Conservation (phyloP, 306 rosid species). For the Inga laurina region DNA sequence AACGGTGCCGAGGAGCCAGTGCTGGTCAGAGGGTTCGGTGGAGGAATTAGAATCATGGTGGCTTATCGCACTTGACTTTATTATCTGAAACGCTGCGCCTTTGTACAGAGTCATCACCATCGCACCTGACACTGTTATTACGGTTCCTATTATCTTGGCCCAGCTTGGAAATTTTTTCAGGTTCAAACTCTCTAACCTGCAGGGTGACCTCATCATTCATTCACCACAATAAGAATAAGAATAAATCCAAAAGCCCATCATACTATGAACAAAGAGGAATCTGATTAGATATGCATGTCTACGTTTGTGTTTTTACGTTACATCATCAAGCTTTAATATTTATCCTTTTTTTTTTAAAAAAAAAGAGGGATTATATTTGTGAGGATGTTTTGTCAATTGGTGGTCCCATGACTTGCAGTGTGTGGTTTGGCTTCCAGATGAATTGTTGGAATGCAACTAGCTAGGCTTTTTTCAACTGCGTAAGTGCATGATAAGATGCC, state of each 20-base stretch:
- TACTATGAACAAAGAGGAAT: not conserved
- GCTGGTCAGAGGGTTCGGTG: slow-evolving; percentile 54
- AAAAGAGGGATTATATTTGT: not conserved
- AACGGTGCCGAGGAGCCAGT: slow-evolving; percentile 78
- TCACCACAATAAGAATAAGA: not conserved
- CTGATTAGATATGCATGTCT: slow-evolving; percentile 11
- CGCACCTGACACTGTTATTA: slow-evolving; percentile 79
- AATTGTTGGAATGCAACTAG: slow-evolving; percentile 12
- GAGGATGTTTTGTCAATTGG: not conserved
- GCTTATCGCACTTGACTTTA: slow-evolving; percentile 37
- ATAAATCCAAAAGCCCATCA: not conserved
- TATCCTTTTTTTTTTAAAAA: not conserved
- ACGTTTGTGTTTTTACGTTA: not conserved
- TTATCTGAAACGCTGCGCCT: slow-evolving; percentile 67
- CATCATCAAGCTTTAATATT: slow-evolving; percentile 1
- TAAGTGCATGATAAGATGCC: not conserved
- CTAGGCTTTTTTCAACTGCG: slow-evolving; percentile 17
- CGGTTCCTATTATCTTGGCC: slow-evolving; percentile 84
- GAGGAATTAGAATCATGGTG: slow-evolving; percentile 31
- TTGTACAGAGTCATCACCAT: slow-evolving; percentile 96
- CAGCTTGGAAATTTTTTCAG: slow-evolving; percentile 66
- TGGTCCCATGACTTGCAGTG: slow-evolving; percentile 18
- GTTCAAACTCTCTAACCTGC: slow-evolving; percentile 85
- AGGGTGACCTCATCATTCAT: not conserved
- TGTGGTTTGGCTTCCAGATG: not conserved